Conservation (phyloP, 106 monocot genomes). For the Dioscorea zingiberensis region DNA sequence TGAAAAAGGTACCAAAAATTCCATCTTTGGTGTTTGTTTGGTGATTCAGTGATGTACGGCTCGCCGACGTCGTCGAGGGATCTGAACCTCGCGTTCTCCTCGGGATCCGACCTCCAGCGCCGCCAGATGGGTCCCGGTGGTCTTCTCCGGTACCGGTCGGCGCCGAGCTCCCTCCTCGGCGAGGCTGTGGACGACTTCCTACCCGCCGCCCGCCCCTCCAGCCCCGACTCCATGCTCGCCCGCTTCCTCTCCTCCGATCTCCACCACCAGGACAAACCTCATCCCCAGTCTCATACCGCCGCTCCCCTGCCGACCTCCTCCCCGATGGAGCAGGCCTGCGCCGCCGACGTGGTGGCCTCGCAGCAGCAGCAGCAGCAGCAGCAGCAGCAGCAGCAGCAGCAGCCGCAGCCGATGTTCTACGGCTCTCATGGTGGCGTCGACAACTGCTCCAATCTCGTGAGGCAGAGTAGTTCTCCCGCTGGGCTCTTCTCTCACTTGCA, state of each 20-base stretch:
- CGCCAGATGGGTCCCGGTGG: constrained; percentile 46
- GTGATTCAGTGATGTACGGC: constrained; percentile 44
- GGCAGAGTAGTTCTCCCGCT: constrained; percentile 62
- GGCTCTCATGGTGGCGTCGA: constrained; percentile 16
- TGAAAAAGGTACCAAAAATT: too few species aligned
- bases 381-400: constrained; percentile 32
- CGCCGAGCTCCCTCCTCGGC: constrained; percentile 68
- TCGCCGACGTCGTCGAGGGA: constrained; percentile 50
- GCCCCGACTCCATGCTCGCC: constrained; percentile 71
- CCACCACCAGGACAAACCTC: constrained; percentile 25
- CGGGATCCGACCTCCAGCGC: constrained; percentile 22
- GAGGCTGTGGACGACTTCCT: constrained; percentile 74
- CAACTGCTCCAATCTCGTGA: constrained; percentile 21
- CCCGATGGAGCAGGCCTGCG: constrained; percentile 3
- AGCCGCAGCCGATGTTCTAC: constrained; percentile 19
- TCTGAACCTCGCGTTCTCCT: constrained; percentile 43
- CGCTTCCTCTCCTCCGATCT: constrained; percentile 59
- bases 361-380: neutral
- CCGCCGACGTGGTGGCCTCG: neutral
- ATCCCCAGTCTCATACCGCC: neutral
- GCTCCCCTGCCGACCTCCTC: constrained; percentile 5
- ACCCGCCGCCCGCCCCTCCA: constrained; percentile 40
- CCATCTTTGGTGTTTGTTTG: too few species aligned
- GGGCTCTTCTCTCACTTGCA: constrained; percentile 44
- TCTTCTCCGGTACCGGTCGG: constrained; percentile 81